phyloP scores from a whole-genome alignment of 805 yeast species.

The Sugiyamaella lignohabitans region DNA sequence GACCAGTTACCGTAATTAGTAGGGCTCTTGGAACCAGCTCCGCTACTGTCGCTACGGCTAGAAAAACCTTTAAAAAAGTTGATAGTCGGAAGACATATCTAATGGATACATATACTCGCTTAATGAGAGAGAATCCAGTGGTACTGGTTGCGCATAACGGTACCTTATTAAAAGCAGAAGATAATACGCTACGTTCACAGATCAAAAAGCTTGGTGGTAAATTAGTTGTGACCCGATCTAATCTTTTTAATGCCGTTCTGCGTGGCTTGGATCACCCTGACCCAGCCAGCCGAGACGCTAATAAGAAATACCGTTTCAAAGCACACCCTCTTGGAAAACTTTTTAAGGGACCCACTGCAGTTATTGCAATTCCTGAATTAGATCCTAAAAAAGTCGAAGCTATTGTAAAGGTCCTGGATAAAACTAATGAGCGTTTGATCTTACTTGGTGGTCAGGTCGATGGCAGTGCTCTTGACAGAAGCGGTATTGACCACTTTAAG shows the following conservation, averaged over 20 bases:
- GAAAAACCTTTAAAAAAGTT: slow-evolving; percentile 40
- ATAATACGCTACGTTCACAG: slow-evolving; percentile 54
- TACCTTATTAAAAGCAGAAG: slow-evolving; percentile 65
- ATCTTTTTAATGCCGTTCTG: slow-evolving; percentile 67
- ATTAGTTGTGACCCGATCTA: slow-evolving; percentile 61
- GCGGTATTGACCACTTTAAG: slow-evolving; percentile 56
- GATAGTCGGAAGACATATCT: slow-evolving; percentile 80
- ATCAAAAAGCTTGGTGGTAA: slow-evolving; percentile 61
- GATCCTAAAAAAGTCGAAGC: slow-evolving; percentile 64
- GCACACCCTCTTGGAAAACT: slow-evolving; percentile 65
- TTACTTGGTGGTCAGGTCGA: slow-evolving; percentile 84
- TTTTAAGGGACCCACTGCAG: slow-evolving; percentile 80
- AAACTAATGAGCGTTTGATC: slow-evolving; percentile 65
- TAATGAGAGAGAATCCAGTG: slow-evolving; percentile 62
- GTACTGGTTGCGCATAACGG: slow-evolving; percentile 80
- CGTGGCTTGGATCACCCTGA: slow-evolving; percentile 62
- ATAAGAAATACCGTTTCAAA: slow-evolving; percentile 30
- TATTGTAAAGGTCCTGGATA: slow-evolving; percentile 54
- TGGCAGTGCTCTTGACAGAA: slow-evolving; percentile 45
- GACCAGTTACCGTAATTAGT: no score
- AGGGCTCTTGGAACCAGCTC: no score
- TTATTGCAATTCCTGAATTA: slow-evolving; percentile 58
- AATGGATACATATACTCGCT: slow-evolving; percentile 68
- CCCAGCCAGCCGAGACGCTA: slow-evolving; percentile 61
- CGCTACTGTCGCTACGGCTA: not conserved